A percentile compares a stretch with the other conserved stretches of the same genome.
Conservation (phyloP, 176 grass and related monocot species). For the Canna indica region DNA sequence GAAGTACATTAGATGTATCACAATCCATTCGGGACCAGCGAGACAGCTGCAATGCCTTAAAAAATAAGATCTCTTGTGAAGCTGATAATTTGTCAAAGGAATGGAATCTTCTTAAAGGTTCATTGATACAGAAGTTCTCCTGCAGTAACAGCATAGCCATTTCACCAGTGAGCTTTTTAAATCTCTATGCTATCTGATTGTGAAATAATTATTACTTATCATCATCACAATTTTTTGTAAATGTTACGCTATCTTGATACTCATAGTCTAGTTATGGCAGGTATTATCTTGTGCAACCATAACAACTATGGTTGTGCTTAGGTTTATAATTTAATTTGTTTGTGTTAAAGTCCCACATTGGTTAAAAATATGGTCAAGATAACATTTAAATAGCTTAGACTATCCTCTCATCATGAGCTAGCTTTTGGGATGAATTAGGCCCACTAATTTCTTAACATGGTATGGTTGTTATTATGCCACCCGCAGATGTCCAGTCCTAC, state of each 20-base stretch:
- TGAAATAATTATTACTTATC: background rate
- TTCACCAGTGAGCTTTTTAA: slow-evolving; percentile 12
- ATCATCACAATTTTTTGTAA: background rate
- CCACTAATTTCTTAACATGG: no score
- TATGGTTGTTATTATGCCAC: no score
- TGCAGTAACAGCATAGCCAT: slow-evolving; percentile 4
- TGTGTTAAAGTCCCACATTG: no score
- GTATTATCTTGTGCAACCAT: background rate
- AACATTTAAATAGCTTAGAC: no score
- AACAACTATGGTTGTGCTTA: no score
- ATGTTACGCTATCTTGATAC: background rate
- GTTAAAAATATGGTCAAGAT: no score
- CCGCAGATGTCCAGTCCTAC: no score
- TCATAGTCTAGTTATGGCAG: background rate
- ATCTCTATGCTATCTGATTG: background rate
- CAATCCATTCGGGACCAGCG: background rate
- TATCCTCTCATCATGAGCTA: no score
- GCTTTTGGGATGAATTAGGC: no score
- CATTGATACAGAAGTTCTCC: slow-evolving; percentile 14
- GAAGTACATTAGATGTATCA: background rate
- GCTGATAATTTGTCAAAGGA: slow-evolving; percentile 7
- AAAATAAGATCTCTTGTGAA: slow-evolving; percentile 9
- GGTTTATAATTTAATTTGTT: background rate
- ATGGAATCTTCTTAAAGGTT: slow-evolving; percentile 15
- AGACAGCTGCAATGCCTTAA: background rate